Conservation (phyloP, 2,329 filamentous ascomycete genomes). For the Fusarium anguioides region DNA sequence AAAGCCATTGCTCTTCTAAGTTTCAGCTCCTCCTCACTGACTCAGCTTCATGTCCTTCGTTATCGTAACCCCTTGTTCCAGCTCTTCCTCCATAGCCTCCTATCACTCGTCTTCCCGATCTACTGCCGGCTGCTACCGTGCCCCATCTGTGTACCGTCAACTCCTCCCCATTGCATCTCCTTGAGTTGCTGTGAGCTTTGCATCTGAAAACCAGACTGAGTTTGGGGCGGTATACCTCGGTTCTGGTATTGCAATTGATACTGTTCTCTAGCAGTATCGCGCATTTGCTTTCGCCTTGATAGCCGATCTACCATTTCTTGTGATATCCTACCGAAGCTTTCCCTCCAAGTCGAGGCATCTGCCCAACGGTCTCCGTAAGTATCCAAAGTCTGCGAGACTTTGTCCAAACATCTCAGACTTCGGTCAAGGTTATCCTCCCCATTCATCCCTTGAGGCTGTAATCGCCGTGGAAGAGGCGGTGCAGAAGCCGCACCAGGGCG, state of each 20-base stretch:
- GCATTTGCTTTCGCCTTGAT: constrained; percentile 52
- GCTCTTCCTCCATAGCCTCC: not conserved
- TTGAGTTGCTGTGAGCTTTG: constrained; percentile 47
- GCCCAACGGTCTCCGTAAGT: constrained; percentile 71
- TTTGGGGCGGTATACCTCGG: constrained; percentile 42
- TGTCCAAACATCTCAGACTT: constrained; percentile 66
- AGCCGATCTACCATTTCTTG: constrained; percentile 58
- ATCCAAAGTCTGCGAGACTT: constrained; percentile 63
- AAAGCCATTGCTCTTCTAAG: not conserved
- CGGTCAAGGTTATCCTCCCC: constrained; percentile 64
- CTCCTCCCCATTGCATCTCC: constrained; percentile 57
- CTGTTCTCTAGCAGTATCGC: constrained; percentile 48
- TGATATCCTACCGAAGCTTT: constrained; percentile 64
- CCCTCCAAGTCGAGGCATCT: constrained; percentile 64
- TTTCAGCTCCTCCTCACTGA: not conserved
- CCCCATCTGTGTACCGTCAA: constrained; percentile 59
- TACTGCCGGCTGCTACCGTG: constrained; percentile 39
- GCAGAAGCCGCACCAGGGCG: constrained; percentile 60
- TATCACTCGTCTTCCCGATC: not conserved
- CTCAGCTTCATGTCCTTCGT: not conserved
- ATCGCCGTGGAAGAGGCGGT: constrained; percentile 63
- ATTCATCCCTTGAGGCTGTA: constrained; percentile 49
- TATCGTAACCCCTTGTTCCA: not conserved
- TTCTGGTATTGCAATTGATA: constrained; percentile 52
- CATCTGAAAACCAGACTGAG: constrained; percentile 28